Conservation (phyloP, 1,139 yeast species). For the Geotrichum reessii region DNA sequence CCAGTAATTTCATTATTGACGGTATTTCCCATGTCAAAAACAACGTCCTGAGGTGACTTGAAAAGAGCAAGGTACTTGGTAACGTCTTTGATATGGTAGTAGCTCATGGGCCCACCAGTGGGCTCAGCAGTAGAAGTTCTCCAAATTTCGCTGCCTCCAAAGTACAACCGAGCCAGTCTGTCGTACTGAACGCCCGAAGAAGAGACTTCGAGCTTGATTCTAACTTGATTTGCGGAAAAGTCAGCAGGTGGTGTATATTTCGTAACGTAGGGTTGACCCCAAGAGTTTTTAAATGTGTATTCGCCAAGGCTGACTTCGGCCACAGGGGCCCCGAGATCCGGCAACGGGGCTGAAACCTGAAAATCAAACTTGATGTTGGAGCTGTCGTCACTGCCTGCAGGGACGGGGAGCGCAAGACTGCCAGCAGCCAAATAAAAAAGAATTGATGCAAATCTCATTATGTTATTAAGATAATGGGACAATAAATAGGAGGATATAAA, state of each 20-base stretch:
- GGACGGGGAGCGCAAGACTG: slow-evolving; percentile 1
- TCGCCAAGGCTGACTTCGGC: slow-evolving; percentile 1
- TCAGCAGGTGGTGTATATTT: slow-evolving; percentile 39
- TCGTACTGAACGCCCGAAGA: slow-evolving; percentile 71
- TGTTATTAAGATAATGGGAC: neutral
- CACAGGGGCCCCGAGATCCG: slow-evolving; percentile 13
- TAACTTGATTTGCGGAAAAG: slow-evolving; percentile 52
- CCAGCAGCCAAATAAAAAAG: slow-evolving; percentile 11
- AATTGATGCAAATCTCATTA: neutral
- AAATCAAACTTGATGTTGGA: slow-evolving; percentile 5
- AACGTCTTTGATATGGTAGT: slow-evolving; percentile 55
- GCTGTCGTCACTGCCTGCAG: neutral
- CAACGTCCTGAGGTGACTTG: slow-evolving; percentile 39
- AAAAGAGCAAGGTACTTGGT: slow-evolving; percentile 54
- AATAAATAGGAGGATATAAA: slow-evolving; percentile 5
- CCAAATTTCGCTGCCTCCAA: slow-evolving; percentile 69
- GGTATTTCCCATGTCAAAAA: slow-evolving; percentile 53
- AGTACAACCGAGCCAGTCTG: slow-evolving; percentile 62
- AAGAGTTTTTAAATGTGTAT: slow-evolving; percentile 48
- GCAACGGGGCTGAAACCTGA: slow-evolving; percentile 10
- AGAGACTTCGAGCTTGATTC: slow-evolving; percentile 52
- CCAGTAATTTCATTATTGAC: slow-evolving; percentile 56
- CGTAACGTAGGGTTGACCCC: slow-evolving; percentile 49
- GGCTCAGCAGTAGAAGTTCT: slow-evolving; percentile 85
- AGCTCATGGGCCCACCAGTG: slow-evolving; percentile 42